Conservation (phyloP, 2,329 filamentous ascomycete species). For the Botryosphaeria dothidea region DNA sequence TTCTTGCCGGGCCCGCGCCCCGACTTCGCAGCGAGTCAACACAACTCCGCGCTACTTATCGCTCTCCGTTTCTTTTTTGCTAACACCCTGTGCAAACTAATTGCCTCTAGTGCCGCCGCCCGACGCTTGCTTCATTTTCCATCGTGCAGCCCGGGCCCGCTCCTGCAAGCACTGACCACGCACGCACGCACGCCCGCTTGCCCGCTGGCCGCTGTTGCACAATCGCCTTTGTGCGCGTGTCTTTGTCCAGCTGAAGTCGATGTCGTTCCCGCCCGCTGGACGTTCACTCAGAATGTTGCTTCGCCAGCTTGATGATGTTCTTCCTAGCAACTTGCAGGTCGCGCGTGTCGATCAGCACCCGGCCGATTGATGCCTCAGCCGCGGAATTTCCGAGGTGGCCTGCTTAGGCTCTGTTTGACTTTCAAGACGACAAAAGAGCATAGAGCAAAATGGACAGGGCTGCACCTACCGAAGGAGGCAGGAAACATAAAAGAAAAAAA, state of each 20-base stretch:
- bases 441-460: too few relatives aligned
- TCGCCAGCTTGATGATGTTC: neutral
- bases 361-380: too few relatives aligned
- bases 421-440: neutral
- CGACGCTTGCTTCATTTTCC: neutral
- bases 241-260: neutral
- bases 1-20: neutral
- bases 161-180: neutral
- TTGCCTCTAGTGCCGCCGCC: conserved; percentile 1
- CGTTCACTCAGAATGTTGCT: neutral
- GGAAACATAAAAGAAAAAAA: too few relatives aligned
- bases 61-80: neutral
- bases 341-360: neutral
- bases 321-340: neutral
- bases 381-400: neutral
- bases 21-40: conserved; percentile 5
- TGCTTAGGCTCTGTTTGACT: neutral
- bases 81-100: conserved; percentile 12
- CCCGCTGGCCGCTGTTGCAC: neutral
- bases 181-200: neutral
- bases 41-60: neutral
- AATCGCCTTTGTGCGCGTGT: neutral
- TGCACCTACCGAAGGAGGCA: neutral
- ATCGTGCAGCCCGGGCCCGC: neutral
- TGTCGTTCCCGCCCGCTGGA: neutral